Conservation (phyloP, 257 asterid species). For the Coffea canephora region DNA sequence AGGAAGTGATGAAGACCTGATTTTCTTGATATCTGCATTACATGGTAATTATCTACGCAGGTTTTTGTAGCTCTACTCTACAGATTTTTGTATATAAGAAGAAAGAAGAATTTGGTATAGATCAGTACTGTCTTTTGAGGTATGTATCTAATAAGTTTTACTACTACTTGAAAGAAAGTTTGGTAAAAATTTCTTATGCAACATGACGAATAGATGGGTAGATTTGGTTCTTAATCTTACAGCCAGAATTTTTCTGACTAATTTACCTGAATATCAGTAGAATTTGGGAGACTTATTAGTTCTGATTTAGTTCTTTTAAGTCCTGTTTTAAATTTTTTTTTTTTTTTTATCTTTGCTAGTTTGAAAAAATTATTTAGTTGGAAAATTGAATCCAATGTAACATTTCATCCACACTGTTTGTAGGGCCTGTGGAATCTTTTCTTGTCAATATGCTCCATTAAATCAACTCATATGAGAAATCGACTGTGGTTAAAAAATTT, state of each 20-base stretch:
- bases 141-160: too few relatives aligned
- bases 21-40: constrained; percentile 42
- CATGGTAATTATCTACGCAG: constrained; percentile 45
- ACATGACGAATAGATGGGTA: not conserved
- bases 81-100: not conserved
- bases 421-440: not conserved
- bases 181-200: too few relatives aligned
- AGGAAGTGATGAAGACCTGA: constrained; percentile 48
- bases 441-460: not conserved
- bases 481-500: too few relatives aligned
- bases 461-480: too few relatives aligned
- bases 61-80: constrained; percentile 25
- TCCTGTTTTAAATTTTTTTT: not conserved
- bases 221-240: not conserved
- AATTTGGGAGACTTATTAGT: not conserved
- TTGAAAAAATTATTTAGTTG: not conserved
- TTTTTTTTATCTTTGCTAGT: too few relatives aligned
- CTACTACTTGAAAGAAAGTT: not conserved
- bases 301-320: not conserved
- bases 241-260: not conserved
- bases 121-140: not conserved
- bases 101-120: not conserved
- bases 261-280: not conserved
- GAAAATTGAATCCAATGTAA: not conserved
- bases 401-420: not conserved